Evolutionary conservation across 2,329 filamentous ascomycete species (phyloP).

Genomic region (Alternaria brassicae): DNA sequence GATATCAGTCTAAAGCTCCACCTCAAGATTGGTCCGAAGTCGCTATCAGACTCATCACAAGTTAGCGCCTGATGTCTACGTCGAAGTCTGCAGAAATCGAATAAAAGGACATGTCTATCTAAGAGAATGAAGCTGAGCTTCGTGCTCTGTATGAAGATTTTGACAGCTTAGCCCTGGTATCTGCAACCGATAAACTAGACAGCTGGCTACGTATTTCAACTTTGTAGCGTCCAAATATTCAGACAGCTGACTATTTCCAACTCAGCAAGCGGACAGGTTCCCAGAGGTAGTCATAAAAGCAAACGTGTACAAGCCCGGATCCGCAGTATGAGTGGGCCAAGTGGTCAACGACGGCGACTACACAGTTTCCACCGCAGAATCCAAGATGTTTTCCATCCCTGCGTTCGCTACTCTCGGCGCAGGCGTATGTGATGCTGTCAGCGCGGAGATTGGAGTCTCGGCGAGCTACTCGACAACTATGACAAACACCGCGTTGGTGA

Average conservation of each 20-base stretch:
- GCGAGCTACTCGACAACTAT: neutral
- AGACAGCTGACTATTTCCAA: neutral
- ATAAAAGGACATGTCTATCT: neutral
- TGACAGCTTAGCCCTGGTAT: neutral
- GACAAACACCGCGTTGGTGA: neutral
- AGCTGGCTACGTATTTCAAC: neutral
- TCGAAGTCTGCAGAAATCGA: neutral
- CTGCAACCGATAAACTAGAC: neutral
- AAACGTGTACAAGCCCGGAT: neutral
- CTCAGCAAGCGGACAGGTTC: neutral
- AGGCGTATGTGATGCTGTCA: neutral
- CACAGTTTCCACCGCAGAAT: neutral
- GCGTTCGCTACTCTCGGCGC: neutral
- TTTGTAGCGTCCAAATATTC: neutral
- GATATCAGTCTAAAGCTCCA: neutral
- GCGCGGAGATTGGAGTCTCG: slow-evolving; percentile 1
- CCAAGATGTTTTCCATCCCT: neutral
- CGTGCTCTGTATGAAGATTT: neutral
- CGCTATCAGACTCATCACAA: neutral
- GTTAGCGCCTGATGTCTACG: neutral
- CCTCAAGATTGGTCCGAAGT: neutral
- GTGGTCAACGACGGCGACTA: neutral
- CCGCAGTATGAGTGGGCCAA: neutral
- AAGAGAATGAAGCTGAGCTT: slow-evolving; percentile 1
- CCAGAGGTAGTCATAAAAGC: neutral